These are phyloP conservation scores for Posidonia australis DNA, from an alignment of 106 monocot species.

Conservation along the genomic window DNA sequence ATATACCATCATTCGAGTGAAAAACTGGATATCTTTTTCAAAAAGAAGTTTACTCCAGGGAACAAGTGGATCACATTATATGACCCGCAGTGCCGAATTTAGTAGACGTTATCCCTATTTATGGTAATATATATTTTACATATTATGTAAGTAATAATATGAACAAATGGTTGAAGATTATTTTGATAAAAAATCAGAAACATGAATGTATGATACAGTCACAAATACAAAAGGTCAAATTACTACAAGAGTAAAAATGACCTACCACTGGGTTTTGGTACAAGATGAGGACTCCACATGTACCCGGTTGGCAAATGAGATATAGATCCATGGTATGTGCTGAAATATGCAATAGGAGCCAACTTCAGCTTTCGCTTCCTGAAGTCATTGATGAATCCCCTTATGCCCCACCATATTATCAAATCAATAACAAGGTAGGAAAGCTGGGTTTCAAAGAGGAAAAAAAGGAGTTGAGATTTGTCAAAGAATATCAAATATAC, in stretches of 20 bases:
- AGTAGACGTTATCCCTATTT: too few species aligned
- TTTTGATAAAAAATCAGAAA: neutral
- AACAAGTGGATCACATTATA: too few species aligned
- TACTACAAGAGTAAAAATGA: neutral
- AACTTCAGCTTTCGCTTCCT: conserved; percentile 54
- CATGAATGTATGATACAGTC: too few species aligned
- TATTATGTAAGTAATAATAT: too few species aligned
- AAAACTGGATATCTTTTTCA: too few species aligned
- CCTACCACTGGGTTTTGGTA: conserved; percentile 84
- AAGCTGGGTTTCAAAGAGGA: conserved; percentile 32
- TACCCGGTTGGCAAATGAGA: conserved; percentile 88
- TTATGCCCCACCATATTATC: conserved; percentile 63
- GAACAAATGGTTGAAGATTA: too few species aligned
- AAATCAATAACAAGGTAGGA: conserved; percentile 63
- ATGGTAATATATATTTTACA: too few species aligned
- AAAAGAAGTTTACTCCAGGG: too few species aligned
- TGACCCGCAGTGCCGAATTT: too few species aligned
- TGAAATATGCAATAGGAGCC: conserved; percentile 66
- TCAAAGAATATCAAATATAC: neutral
- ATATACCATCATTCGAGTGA: too few species aligned
- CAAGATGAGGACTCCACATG: conserved; percentile 93
- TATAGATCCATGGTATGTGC: conserved; percentile 86
- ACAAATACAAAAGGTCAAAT: neutral
- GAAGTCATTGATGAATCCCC: conserved; percentile 61
- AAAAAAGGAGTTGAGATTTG: neutral